Evolutionary conservation across 1,139 yeast species (phyloP).

Genomic region (Saccharomyces uvarum): DNA sequence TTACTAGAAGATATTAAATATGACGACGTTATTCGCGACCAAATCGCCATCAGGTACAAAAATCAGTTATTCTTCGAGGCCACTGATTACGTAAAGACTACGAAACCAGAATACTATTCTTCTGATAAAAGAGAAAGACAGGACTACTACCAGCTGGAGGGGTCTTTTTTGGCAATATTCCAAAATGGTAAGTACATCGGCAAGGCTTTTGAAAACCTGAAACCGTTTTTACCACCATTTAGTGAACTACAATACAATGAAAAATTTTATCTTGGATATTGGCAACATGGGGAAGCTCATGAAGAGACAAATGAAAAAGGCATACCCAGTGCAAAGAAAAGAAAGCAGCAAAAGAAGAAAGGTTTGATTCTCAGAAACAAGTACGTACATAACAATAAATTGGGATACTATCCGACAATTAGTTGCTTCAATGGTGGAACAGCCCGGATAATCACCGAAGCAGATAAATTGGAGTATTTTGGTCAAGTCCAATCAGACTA

Average conservation of each 20-base stretch:
- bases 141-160: slow-evolving; percentile 22
- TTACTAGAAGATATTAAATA: slow-evolving; percentile 25
- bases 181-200: slow-evolving; percentile 71
- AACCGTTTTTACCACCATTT: slow-evolving; percentile 73
- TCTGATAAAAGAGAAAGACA: slow-evolving; percentile 23
- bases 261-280: slow-evolving; percentile 35
- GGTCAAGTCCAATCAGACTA: slow-evolving; percentile 40
- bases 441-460: slow-evolving; percentile 35
- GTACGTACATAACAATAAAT: slow-evolving; percentile 60
- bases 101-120: slow-evolving; percentile 33
- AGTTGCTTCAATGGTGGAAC: slow-evolving; percentile 77
- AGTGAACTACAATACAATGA: slow-evolving; percentile 43
- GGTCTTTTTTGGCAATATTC: slow-evolving; percentile 49
- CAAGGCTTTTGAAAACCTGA: slow-evolving; percentile 56
- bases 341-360: slow-evolving; percentile 5
- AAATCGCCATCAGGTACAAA: slow-evolving; percentile 80
- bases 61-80: slow-evolving; percentile 76
- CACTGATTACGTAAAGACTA: slow-evolving; percentile 72
- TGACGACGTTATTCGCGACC: slow-evolving; percentile 53
- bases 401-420: slow-evolving; percentile 88
- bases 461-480: slow-evolving; percentile 14
- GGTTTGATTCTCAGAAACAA: slow-evolving; percentile 39
- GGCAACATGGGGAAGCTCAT: slow-evolving; percentile 30
- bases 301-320: slow-evolving; percentile 1
- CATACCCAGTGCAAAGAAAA: not conserved